Percentiles rank a stretch among this genome's conserved stretches.
Evolutionary conservation across 2,329 filamentous ascomycete genomes (phyloP).

Genomic region (Fusarium annulatum): DNA sequence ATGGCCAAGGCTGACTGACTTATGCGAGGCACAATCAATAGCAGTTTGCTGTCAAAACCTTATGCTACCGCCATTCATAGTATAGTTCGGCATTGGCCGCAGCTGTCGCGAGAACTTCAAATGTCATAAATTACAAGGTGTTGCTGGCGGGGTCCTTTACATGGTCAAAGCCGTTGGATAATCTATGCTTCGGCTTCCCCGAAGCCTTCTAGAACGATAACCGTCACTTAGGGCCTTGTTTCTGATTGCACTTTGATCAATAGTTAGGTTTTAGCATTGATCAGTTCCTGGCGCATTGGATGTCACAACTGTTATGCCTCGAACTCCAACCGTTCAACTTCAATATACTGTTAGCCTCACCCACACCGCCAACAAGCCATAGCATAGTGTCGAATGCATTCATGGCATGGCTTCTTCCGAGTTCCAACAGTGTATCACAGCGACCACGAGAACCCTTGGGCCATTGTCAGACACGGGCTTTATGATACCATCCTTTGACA

Average conservation of each 20-base stretch:
- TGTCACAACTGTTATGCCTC: not conserved
- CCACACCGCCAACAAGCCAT: not conserved
- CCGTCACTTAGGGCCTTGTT: not conserved
- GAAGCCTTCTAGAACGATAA: conserved; percentile 33
- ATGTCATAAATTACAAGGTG: conserved; percentile 18
- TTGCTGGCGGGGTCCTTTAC: not conserved
- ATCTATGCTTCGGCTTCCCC: conserved; percentile 29
- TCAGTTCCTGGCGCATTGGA: not conserved
- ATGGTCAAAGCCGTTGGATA: not conserved
- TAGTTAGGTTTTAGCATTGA: not conserved
- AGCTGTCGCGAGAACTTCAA: conserved; percentile 11
- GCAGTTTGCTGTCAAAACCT: not conserved
- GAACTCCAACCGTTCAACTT: not conserved
- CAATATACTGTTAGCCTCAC: not conserved
- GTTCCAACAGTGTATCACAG: not conserved
- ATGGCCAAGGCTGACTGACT: not conserved
- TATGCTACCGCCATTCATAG: conserved; percentile 16
- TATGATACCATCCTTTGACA: conserved; percentile 24
- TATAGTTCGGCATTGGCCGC: not conserved
- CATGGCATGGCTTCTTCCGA: not conserved
- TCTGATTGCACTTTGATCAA: not conserved
- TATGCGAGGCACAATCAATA: not conserved
- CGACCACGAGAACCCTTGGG: conserved; percentile 4
- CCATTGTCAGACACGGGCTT: conserved; percentile 17
- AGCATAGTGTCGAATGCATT: not conserved